phyloP scores from a whole-genome alignment of 2,329 filamentous ascomycete species.

The Hypoxylon sp. region DNA sequence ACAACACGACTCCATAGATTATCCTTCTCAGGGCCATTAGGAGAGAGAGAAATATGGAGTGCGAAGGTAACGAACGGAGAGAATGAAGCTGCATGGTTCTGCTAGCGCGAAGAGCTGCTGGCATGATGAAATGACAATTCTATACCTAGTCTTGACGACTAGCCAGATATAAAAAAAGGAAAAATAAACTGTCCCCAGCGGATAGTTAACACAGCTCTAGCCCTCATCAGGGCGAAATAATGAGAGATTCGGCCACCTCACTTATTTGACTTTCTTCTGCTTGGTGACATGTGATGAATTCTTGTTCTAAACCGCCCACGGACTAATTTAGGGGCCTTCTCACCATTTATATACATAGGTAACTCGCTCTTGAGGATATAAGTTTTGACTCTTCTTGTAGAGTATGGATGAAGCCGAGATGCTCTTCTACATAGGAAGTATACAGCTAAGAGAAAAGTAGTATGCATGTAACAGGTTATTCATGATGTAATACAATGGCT shows the following conservation, averaged over 20 bases:
- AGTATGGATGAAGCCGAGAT: too few species aligned
- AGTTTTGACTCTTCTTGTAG: background rate
- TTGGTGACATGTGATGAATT: slow-evolving; percentile 27
- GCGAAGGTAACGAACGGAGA: slow-evolving; percentile 30
- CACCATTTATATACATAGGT: background rate
- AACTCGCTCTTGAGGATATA: background rate
- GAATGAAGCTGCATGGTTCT: slow-evolving; percentile 41
- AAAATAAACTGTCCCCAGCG: slow-evolving; percentile 48
- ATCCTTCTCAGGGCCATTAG: slow-evolving; percentile 4
- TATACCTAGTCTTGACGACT: slow-evolving; percentile 45
- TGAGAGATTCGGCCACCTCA: slow-evolving; percentile 59
- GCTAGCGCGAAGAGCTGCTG: slow-evolving; percentile 38
- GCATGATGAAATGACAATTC: slow-evolving; percentile 29
- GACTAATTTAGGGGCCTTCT: too few species aligned
- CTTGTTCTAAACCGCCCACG: background rate
- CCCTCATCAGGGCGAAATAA: slow-evolving; percentile 57
- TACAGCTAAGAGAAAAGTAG: too few species aligned
- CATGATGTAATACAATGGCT: background rate
- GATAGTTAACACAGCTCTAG: slow-evolving; percentile 49
- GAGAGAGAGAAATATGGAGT: slow-evolving; percentile 30
- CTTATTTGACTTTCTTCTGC: slow-evolving; percentile 1
- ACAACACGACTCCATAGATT: slow-evolving; percentile 19
- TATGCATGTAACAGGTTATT: background rate
- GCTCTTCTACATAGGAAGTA: too few species aligned
- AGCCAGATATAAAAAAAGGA: slow-evolving; percentile 43